A percentile compares a stretch with the other conserved stretches of the same genome.
phyloP scores from a whole-genome alignment of 2,329 filamentous ascomycete species.

The Trichophyton simii region DNA sequence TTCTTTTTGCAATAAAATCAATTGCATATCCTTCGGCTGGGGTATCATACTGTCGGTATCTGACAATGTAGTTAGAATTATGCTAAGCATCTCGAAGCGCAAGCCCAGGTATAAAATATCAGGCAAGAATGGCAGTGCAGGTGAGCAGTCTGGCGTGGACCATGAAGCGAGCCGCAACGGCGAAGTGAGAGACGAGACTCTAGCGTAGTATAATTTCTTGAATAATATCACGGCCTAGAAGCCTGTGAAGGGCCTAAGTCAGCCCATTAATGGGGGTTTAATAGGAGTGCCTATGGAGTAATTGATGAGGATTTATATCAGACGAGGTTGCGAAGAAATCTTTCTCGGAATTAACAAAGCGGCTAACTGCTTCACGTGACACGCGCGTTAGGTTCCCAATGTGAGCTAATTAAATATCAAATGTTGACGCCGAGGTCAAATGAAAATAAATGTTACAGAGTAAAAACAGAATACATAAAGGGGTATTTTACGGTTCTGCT shows the following conservation, averaged over 20 bases:
- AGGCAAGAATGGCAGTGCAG: neutral
- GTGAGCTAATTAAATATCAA: neutral
- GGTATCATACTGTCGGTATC: neutral
- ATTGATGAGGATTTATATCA: neutral
- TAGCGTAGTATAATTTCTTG: neutral
- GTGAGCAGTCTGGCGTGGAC: neutral
- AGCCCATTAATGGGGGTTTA: neutral
- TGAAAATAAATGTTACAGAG: no score
- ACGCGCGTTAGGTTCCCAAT: no score
- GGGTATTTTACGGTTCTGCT: constrained; percentile 22
- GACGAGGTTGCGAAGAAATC: neutral
- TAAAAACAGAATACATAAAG: neutral
- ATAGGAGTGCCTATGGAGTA: no score
- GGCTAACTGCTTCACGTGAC: neutral
- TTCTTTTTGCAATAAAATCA: neutral
- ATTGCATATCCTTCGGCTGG: neutral
- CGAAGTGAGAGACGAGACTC: neutral
- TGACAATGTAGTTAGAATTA: neutral
- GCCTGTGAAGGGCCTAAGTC: neutral
- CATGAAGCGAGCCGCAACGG: neutral
- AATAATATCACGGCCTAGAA: neutral
- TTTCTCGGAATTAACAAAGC: no score
- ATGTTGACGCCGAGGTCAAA: neutral
- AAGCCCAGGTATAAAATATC: neutral
- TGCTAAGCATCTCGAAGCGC: neutral